These are phyloP conservation scores for Pseudogymnoascus sp. DNA, from an alignment of 2,329 filamentous ascomycete species.

Conservation along the genomic window DNA sequence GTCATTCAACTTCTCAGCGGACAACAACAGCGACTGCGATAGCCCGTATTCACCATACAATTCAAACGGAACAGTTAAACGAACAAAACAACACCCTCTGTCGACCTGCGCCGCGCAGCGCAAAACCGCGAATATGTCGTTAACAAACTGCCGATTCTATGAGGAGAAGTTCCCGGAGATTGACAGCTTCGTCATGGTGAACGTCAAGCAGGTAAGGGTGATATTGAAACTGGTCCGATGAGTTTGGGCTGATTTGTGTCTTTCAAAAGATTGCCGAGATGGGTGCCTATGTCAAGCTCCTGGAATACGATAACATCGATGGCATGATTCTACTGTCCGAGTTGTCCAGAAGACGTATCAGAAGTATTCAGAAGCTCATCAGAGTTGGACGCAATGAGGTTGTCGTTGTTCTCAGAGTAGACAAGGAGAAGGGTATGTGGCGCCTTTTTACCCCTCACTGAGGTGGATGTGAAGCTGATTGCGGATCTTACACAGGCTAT, in stretches of 20 bases:
- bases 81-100: constrained; percentile 8
- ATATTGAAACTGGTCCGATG: constrained; percentile 1
- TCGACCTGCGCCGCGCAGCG: constrained; percentile 6
- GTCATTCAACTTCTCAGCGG: constrained; percentile 6
- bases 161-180: constrained; percentile 98
- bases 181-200: constrained; percentile 99
- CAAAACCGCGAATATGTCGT: constrained; percentile 67
- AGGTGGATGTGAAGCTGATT: neutral
- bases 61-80: neutral
- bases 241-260: neutral
- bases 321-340: constrained; percentile 99
- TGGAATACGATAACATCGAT: constrained; percentile 99
- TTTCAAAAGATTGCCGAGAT: constrained; percentile 82
- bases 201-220: constrained; percentile 81
- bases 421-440: constrained; percentile 87
- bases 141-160: constrained; percentile 95
- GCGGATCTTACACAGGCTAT: constrained; percentile 52
- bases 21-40: neutral
- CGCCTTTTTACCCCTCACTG: neutral
- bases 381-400: constrained; percentile 97
- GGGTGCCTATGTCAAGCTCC: constrained; percentile 98
- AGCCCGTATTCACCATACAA: neutral
- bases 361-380: constrained; percentile 98
- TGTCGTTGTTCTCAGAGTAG: constrained; percentile 94
- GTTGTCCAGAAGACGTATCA: constrained; percentile 93